Evolutionary conservation across 345 rosid genomes (phyloP).

Genomic region (Salix suchowensis): DNA sequence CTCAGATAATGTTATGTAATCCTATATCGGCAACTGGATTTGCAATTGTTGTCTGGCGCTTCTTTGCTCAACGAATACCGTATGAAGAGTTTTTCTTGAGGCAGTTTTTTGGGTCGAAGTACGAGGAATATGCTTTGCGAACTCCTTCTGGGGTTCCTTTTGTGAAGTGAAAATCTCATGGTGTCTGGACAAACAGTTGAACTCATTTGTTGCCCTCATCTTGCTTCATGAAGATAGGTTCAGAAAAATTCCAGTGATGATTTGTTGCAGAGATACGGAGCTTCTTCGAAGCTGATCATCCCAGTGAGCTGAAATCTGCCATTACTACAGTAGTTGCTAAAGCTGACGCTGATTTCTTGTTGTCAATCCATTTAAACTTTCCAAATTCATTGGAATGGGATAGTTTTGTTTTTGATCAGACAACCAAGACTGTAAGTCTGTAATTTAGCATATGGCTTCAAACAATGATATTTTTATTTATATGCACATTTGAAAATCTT

Average conservation of each 20-base stretch:
- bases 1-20: slow-evolving; percentile 75
- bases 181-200: not conserved
- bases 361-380: not conserved
- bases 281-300: not conserved
- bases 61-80: slow-evolving; percentile 54
- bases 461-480: not conserved
- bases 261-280: not conserved
- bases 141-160: slow-evolving; percentile 69
- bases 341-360: not conserved
- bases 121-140: slow-evolving; percentile 45
- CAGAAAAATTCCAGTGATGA: not conserved
- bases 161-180: slow-evolving; percentile 34
- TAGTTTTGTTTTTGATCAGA: not conserved
- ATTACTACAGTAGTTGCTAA: not conserved
- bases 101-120: slow-evolving; percentile 54
- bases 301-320: not conserved
- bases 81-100: slow-evolving; percentile 64
- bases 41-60: slow-evolving; percentile 58
- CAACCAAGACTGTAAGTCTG: not conserved
- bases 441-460: not conserved
- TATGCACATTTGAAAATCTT: not conserved
- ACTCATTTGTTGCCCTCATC: not conserved
- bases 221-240: not conserved
- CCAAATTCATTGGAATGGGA: not conserved
- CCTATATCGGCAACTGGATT: slow-evolving; percentile 54